Evolutionary conservation across 1,284 basidiomycete genomes (phyloP).

Genomic region (Microbotryum lychnidis-dioicae): DNA sequence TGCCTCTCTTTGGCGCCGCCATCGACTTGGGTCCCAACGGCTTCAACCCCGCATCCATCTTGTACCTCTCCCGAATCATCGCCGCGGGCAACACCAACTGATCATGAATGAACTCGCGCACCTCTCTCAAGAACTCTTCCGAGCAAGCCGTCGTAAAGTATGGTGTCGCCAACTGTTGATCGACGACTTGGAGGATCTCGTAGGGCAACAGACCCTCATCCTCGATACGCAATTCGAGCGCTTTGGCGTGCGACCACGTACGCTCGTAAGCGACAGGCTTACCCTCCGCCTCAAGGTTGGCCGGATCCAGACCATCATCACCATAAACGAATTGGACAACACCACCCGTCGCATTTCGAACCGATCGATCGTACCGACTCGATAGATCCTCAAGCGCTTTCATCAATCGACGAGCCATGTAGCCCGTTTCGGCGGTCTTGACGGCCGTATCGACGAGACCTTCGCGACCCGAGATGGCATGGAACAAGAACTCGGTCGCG

Average conservation of each 20-base stretch:
- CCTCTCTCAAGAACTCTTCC: conserved; percentile 47
- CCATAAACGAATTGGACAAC: conserved; percentile 98
- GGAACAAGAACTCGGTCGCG: conserved; percentile 96
- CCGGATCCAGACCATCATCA: conserved; percentile 94
- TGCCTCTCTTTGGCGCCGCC: no score
- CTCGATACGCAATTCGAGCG: conserved; percentile 44
- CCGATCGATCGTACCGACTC: conserved; percentile 94
- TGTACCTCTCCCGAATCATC: conserved; percentile 60
- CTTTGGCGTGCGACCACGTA: conserved; percentile 82
- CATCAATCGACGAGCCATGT: conserved; percentile 98
- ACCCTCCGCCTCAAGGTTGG: conserved; percentile 78
- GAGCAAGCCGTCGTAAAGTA: conserved; percentile 49
- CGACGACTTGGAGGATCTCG: conserved; percentile 70
- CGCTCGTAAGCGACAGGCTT: conserved; percentile 83
- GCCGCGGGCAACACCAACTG: conserved; percentile 64
- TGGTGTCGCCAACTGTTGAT: conserved; percentile 54
- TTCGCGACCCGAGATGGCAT: conserved; percentile 97
- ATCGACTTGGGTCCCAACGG: conserved; percentile 5
- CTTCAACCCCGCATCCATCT: conserved; percentile 69
- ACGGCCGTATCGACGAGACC: conserved; percentile 98
- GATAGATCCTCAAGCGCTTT: conserved; percentile 97
- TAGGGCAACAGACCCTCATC: conserved; percentile 70
- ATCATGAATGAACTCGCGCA: conserved; percentile 64
- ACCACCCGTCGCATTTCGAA: conserved; percentile 88
- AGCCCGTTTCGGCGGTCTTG: conserved; percentile 98